These are phyloP conservation scores for Mitragyna speciosa DNA, from an alignment of 257 asterid species.

Conservation along the genomic window DNA sequence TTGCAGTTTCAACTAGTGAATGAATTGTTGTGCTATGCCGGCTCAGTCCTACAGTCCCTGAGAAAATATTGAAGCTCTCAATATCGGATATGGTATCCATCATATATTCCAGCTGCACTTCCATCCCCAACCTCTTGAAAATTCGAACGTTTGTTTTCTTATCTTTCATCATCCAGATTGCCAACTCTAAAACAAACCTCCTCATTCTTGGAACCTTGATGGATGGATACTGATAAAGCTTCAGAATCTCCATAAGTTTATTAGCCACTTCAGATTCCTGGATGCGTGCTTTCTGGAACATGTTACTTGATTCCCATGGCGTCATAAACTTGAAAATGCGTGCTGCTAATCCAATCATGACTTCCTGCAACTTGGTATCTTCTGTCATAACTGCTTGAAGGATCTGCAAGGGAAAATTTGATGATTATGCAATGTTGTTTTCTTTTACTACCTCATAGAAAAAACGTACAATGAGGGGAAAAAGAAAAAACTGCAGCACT, in stretches of 20 bases:
- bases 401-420: conserved; percentile 46
- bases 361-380: conserved; percentile 77
- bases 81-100: conserved; percentile 79
- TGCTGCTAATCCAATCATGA: conserved; percentile 80
- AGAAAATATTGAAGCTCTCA: conserved; percentile 82
- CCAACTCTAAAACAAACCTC: conserved; percentile 69
- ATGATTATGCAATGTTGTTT: background rate
- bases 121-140: conserved; percentile 56
- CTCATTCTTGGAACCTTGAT: conserved; percentile 78
- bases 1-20: conserved; percentile 61
- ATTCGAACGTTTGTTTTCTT: conserved; percentile 30
- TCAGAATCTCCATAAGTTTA: conserved; percentile 45
- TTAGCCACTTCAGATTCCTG: conserved; percentile 52
- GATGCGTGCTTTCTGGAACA: conserved; percentile 43
- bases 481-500: background rate
- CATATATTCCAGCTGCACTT: conserved; percentile 57
- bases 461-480: background rate
- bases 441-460: background rate
- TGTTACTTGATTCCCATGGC: conserved; percentile 43
- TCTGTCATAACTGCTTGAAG: conserved; percentile 69
- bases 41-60: conserved; percentile 76
- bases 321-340: conserved; percentile 60
- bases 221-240: conserved; percentile 52
- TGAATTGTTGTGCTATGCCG: conserved; percentile 58
- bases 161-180: conserved; percentile 87